Conservation (phyloP, 768 basidiomycete genomes). For the Tylopilus plumbeoviolaceoides region DNA sequence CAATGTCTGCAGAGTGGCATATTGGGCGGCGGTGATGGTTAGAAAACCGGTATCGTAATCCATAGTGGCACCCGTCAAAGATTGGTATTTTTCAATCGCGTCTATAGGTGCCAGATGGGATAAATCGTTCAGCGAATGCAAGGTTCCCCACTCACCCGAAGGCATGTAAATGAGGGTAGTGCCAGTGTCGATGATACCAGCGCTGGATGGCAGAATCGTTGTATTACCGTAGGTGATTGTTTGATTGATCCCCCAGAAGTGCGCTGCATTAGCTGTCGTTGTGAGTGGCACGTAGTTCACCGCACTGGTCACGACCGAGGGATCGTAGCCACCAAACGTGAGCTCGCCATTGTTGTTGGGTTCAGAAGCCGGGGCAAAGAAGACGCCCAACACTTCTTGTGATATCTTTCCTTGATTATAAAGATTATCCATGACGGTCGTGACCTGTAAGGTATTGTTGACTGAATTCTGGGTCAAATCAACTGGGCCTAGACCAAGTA, state of each 20-base stretch:
- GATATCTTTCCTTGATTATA: constrained; percentile 24
- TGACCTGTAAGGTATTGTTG: constrained; percentile 20
- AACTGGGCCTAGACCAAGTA: neutral
- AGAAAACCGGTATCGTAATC: neutral
- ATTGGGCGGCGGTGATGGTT: neutral
- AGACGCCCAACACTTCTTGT: constrained; percentile 28
- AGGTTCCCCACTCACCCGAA: constrained; percentile 5
- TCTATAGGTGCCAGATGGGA: neutral
- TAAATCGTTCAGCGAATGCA: neutral
- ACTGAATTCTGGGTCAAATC: constrained; percentile 23
- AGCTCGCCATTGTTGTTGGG: constrained; percentile 11
- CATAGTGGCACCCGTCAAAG: neutral
- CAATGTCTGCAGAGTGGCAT: neutral
- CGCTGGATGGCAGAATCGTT: constrained; percentile 18
- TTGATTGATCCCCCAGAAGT: constrained; percentile 33
- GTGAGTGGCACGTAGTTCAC: constrained; percentile 25
- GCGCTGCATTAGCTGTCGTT: constrained; percentile 18
- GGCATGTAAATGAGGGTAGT: constrained; percentile 18
- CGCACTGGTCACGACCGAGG: neutral
- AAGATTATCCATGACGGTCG: constrained; percentile 36
- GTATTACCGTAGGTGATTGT: constrained; percentile 28
- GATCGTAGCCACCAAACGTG: constrained; percentile 25
- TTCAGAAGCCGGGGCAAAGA: constrained; percentile 23
- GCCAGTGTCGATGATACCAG: constrained; percentile 35
- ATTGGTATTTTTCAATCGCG: neutral